Conservation (phyloP, 371 early-diverging fungal genomes). For the Mortierella sp. region DNA sequence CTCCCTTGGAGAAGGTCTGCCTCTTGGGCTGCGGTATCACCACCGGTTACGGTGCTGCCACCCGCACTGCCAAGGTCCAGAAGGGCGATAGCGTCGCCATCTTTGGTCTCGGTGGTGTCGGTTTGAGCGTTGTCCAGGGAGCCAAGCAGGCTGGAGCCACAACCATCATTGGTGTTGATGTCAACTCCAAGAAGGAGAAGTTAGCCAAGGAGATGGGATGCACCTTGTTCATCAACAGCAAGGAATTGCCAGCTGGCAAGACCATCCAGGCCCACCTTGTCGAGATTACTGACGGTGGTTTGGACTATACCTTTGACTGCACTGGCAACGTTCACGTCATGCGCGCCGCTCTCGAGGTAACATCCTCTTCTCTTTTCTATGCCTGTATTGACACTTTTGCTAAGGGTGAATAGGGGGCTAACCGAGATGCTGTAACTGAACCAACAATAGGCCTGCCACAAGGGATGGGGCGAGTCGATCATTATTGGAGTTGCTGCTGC, state of each 20-base stretch:
- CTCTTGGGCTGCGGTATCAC: conserved; percentile 97
- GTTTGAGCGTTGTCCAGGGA: conserved; percentile 93
- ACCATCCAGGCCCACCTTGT: conserved; percentile 90
- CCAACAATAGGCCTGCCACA: conserved; percentile 76
- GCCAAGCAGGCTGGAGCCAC: conserved; percentile 76
- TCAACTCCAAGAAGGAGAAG: conserved; percentile 87
- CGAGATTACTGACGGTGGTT: conserved; percentile 94
- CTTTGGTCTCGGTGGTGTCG: conserved; percentile 97
- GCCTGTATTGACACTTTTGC: neutral
- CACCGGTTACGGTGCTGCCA: conserved; percentile 96
- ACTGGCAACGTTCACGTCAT: conserved; percentile 93
- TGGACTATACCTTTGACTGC: conserved; percentile 97
- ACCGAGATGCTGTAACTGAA: neutral
- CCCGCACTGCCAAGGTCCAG: conserved; percentile 92
- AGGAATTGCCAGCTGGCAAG: conserved; percentile 73
- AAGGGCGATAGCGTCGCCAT: conserved; percentile 86
- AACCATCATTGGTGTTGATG: conserved; percentile 90
- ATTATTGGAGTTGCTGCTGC: conserved; percentile 95
- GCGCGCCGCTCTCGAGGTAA: conserved; percentile 93
- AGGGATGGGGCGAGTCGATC: conserved; percentile 92
- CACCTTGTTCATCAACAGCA: conserved; percentile 94
- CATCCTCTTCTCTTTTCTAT: neutral
- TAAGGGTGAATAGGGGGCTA: neutral
- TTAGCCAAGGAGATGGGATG: conserved; percentile 90
- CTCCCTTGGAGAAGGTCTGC: conserved; percentile 89